Base-by-base conservation (phyloP, 169 alveolate species). In the Plasmodium reichenowi region DNA sequence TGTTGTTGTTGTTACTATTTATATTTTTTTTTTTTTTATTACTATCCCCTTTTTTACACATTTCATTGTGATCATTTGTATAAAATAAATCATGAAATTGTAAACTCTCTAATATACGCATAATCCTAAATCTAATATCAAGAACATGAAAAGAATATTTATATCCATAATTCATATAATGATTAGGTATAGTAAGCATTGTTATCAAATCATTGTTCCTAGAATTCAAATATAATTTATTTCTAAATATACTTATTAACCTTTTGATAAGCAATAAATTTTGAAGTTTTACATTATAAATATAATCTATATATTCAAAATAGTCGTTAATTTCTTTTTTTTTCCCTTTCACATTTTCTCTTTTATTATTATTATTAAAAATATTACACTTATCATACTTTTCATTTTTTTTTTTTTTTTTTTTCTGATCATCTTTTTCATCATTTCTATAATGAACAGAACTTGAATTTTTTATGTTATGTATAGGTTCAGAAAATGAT, bases 71-170 rank as follows among this genome's bases (percentile, higher is more conserved):
- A 47, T 43, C 6, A 13, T 71, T 60, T 9, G 13, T 7, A 54
- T 48, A 15, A 38, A 60, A 60, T 60, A 62, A 29, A 50, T 32
- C 20, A 17, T 86, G 24, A 22, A 48, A 86, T n/a, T 86, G 62
- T 2, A 86, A 63, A 24, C 88, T 86, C 0, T 86, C 92, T 22
- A 86, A 20, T 13, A 86, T 38, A 4, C 92, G 66, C 43, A 86
- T 26, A 8, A 86, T 59, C 72, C 92, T 50, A 54, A 86, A 70
- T 9, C 92, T 73, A 0, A 86, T 59, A 72, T 86, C 92, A 17
- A 86, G 70, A 20, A 86, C 75, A 20, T 86, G 92, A 45, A 86
- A 86, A 54, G 92, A 60, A 24, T 58, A 86, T 1, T 72, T 71
- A 72, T 86, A 8, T 6, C 92, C 92, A 62, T 64, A 71, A 59